Percentiles rank a stretch among this genome's conserved stretches.
These are phyloP conservation scores for Cephalotrichum gorgonifer DNA, from an alignment of 2,329 filamentous ascomycete genomes.

Conservation along the genomic window DNA sequence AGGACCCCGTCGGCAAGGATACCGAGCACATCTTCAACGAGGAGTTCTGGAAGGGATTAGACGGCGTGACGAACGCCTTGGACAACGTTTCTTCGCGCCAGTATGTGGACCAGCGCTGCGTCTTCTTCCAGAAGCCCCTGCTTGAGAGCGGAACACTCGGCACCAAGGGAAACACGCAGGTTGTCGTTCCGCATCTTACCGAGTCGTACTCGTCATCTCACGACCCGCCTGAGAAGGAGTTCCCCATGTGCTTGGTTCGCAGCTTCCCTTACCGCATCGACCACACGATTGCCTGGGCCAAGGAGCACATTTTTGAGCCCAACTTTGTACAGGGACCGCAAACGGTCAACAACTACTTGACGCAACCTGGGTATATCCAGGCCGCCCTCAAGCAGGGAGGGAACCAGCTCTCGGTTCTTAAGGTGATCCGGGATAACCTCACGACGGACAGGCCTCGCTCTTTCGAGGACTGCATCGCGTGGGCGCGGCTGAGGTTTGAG, in stretches of 20 bases:
- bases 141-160: conserved; percentile 97
- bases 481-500: conserved; percentile 90
- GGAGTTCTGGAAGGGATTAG: conserved; percentile 75
- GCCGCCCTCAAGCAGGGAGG: conserved; percentile 83
- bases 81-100: conserved; percentile 97
- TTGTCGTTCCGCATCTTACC: conserved; percentile 80
- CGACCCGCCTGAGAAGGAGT: conserved; percentile 95
- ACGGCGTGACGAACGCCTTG: conserved; percentile 91
- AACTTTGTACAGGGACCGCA: conserved; percentile 91
- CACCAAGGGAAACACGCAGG: conserved; percentile 97
- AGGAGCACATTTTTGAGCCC: conserved; percentile 81
- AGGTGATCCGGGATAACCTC: conserved; percentile 81
- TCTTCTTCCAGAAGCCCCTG: conserved; percentile 96
- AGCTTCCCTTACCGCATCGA: conserved; percentile 98
- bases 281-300: conserved; percentile 96
- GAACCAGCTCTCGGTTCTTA: conserved; percentile 87
- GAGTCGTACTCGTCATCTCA: conserved; percentile 95
- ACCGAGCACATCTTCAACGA: conserved; percentile 95
- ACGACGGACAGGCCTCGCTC: conserved; percentile 84
- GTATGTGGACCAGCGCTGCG: conserved; percentile 90
- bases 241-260: conserved; percentile 95
- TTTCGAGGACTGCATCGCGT: conserved; percentile 94
- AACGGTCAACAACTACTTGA: conserved; percentile 87
- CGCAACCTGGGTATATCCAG: conserved; percentile 82
- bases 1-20: conserved; percentile 82